These are phyloP conservation scores for Monosporascus sp. DNA, from an alignment of 2,329 filamentous ascomycete species.

Conservation along the genomic window DNA sequence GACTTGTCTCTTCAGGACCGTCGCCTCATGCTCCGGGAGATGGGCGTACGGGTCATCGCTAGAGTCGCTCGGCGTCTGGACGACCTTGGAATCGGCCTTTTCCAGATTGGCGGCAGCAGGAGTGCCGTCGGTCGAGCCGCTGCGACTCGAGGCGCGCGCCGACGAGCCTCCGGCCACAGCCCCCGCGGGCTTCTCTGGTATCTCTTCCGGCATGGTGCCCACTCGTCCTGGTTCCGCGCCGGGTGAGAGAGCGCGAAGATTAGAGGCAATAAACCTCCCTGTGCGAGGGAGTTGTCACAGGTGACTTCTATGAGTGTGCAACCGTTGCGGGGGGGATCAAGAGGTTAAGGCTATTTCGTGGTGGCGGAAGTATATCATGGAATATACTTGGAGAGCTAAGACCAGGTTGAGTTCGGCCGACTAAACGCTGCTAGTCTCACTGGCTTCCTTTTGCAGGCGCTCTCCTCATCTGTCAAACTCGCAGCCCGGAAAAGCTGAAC, in stretches of 20 bases:
- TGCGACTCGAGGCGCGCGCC: slow-evolving; percentile 30
- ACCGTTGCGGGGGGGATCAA: too few relatives aligned
- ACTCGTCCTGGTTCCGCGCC: not conserved
- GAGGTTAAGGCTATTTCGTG: too few relatives aligned
- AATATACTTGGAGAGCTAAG: too few relatives aligned
- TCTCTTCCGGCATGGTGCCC: slow-evolving; percentile 17
- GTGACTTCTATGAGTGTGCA: too few relatives aligned
- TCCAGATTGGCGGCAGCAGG: slow-evolving; percentile 20
- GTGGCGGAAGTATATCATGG: too few relatives aligned
- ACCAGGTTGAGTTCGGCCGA: too few relatives aligned
- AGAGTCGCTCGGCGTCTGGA: slow-evolving; percentile 30
- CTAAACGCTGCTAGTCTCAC: too few relatives aligned
- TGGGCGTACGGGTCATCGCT: slow-evolving; percentile 55
- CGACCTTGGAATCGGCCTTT: slow-evolving; percentile 41
- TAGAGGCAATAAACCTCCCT: too few relatives aligned
- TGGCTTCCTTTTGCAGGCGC: too few relatives aligned
- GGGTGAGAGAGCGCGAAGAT: not conserved
- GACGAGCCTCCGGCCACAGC: slow-evolving; percentile 17
- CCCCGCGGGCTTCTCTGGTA: slow-evolving; percentile 25
- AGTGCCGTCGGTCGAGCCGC: slow-evolving; percentile 27
- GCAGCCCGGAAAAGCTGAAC: too few relatives aligned
- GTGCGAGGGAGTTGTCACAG: too few relatives aligned
- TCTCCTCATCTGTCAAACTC: too few relatives aligned
- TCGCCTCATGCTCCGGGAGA: slow-evolving; percentile 59
- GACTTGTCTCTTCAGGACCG: slow-evolving; percentile 64